phyloP scores from a whole-genome alignment of 805 yeast genomes.

The Candida berthetii region DNA sequence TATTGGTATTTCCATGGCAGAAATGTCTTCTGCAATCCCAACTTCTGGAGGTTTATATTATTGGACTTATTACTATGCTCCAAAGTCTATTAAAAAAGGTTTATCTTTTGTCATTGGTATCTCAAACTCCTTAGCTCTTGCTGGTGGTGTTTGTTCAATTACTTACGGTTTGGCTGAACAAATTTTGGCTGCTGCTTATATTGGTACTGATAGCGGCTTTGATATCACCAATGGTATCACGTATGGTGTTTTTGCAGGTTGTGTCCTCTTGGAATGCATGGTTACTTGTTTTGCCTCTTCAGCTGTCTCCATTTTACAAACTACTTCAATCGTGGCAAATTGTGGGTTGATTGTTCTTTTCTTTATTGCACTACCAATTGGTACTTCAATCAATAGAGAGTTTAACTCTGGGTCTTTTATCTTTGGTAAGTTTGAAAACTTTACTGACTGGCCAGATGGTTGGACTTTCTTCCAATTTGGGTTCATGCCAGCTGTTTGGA shows the following conservation, averaged over 20 bases:
- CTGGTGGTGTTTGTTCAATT: constrained; percentile 62
- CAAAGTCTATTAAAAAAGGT: constrained; percentile 43
- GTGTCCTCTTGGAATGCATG: constrained; percentile 43
- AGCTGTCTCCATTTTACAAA: constrained; percentile 52
- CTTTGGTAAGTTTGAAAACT: constrained; percentile 46
- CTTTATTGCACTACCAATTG: constrained; percentile 61
- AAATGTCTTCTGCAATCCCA: constrained; percentile 63
- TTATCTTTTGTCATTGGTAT: constrained; percentile 61
- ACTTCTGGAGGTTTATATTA: constrained; percentile 72
- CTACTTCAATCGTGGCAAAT: constrained; percentile 51
- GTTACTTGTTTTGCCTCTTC: constrained; percentile 53
- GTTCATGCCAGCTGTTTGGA: constrained; percentile 68
- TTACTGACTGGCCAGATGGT: constrained; percentile 52
- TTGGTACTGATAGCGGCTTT: constrained; percentile 48
- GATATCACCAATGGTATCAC: constrained; percentile 44
- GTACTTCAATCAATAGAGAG: constrained; percentile 28
- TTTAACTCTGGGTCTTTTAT: constrained; percentile 48
- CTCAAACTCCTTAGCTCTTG: constrained; percentile 59
- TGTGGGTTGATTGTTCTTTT: constrained; percentile 45
- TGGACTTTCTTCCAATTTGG: constrained; percentile 46
- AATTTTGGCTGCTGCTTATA: constrained; percentile 52
- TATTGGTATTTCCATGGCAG: constrained; percentile 58
- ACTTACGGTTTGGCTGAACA: constrained; percentile 63
- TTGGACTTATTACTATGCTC: constrained; percentile 66
- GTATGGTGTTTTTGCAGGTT: constrained; percentile 64